Evolutionary conservation across 192 early-diverging fungal species (phyloP), one percentile per base, ranked within the genome.

Genomic region (Chytriomyces sp.): DNA sequence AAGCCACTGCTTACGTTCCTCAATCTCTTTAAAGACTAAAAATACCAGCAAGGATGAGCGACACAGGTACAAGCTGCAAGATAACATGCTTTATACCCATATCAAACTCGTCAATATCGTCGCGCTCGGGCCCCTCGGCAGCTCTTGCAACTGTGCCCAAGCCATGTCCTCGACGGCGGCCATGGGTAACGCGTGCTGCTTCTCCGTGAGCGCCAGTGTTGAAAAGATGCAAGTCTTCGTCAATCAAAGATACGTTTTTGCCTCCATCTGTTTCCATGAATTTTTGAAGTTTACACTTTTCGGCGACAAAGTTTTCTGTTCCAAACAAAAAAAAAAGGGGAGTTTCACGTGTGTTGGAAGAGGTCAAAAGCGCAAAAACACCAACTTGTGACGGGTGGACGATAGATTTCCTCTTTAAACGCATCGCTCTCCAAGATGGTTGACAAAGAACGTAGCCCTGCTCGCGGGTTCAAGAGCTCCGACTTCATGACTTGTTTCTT

Each of bases 1-100:
- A 47, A 87, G 63, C 83, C 86, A 87, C 72, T 87, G 78, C 59
- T 79, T 76, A 24, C 86, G 45, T 10, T 87, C 86, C 16, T 71
- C 70, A 75, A 87, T 87, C 53, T 87, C 86, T 20, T 81, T 67
- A 46, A 81, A 76, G 10, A 85, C 86, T 86, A 43, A 7, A 23
- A 71, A n/a, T 72, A 77, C n/a, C 11, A 72, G 57, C 71, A 65
- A 5, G 61, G 18, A n/a, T 45, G 23, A 64, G 20, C 35, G 35
- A 35, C 16, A 76, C 0, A 77, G 45, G 26, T 13, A 44, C 13
- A 75, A 75, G 11, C 13, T n/a, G 26, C 0, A 24, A 76, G 18
- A 76, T 20, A 68, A 1, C 44, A 18, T 44, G 35, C 3, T n/a
- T 43, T 64, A 23, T 78, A 83, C 81, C 59, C 83, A 87, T 84